A percentile compares a stretch with the other conserved stretches of the same genome.
Evolutionary conservation across 2,329 filamentous ascomycete species (phyloP).

Genomic region (Trichoderma oligosporum): DNA sequence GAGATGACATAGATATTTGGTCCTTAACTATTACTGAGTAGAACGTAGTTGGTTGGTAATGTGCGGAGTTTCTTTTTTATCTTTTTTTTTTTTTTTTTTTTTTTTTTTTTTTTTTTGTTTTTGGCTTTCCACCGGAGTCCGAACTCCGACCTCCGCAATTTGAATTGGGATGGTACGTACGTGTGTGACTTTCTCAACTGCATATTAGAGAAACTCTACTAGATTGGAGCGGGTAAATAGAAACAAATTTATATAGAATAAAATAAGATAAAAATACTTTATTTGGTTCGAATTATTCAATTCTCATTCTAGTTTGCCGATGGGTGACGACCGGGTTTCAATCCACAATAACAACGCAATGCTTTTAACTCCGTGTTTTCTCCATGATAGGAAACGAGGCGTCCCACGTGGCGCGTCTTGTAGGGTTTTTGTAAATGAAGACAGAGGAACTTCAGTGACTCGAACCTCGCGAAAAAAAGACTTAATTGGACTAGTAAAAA

Average conservation of each 20-base stretch:
- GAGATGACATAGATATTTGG: no score
- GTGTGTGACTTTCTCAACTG: not conserved
- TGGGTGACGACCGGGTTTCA: not conserved
- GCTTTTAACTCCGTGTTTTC: not conserved
- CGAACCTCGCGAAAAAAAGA: not conserved
- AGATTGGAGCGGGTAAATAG: not conserved
- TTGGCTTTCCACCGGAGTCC: slow-evolving; percentile 5
- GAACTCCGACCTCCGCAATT: slow-evolving; percentile 18
- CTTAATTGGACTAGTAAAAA: not conserved
- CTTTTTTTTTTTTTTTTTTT: no score
- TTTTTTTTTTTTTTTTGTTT: no score
- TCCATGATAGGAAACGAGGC: not conserved
- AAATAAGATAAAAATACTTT: no score
- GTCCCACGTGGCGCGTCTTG: slow-evolving; percentile 7
- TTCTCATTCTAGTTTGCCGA: not conserved
- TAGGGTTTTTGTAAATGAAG: not conserved
- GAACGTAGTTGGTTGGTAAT: no score
- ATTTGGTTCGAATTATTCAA: not conserved
- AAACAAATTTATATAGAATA: no score
- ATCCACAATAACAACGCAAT: not conserved
- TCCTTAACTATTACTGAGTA: no score
- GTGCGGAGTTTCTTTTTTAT: no score
- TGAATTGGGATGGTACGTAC: no score
- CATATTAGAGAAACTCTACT: not conserved
- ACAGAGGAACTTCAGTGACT: not conserved